These are phyloP conservation scores for Trichoderma sp. DNA, from an alignment of 2,329 filamentous ascomycete species.

Conservation along the genomic window DNA sequence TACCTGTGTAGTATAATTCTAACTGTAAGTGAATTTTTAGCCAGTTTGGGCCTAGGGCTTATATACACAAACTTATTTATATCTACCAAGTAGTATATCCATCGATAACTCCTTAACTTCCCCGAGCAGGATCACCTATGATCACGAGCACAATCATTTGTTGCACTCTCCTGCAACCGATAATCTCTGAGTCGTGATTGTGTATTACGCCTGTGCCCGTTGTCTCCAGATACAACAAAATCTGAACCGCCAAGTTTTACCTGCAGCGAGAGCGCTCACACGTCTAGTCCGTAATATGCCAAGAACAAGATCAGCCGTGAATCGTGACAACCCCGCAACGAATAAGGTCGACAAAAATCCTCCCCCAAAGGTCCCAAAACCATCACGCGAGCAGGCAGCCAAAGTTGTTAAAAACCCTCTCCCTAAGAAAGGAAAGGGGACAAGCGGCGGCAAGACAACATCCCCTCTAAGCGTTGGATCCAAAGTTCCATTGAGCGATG, in stretches of 20 bases:
- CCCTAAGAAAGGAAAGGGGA: neutral
- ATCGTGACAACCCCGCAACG: neutral
- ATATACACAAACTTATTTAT: neutral
- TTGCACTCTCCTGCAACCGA: neutral
- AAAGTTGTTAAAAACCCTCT: neutral
- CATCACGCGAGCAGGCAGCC: neutral
- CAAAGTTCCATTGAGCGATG: neutral
- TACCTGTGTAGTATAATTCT: too few species aligned
- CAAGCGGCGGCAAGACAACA: neutral
- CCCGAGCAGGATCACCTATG: neutral
- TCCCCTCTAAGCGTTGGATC: neutral
- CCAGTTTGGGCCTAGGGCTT: neutral
- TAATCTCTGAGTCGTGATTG: neutral
- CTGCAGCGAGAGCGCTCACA: neutral
- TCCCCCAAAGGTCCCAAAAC: neutral
- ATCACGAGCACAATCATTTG: neutral
- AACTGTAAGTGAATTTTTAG: neutral
- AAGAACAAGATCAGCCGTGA: neutral
- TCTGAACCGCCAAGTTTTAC: neutral
- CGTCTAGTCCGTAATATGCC: neutral
- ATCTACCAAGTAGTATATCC: too few species aligned
- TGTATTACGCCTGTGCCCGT: neutral
- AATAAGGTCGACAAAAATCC: neutral
- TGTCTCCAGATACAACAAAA: accelerated
- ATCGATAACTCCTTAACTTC: neutral